phyloP scores from a whole-genome alignment of 768 basidiomycete genomes.

The Leccinum broughii region DNA sequence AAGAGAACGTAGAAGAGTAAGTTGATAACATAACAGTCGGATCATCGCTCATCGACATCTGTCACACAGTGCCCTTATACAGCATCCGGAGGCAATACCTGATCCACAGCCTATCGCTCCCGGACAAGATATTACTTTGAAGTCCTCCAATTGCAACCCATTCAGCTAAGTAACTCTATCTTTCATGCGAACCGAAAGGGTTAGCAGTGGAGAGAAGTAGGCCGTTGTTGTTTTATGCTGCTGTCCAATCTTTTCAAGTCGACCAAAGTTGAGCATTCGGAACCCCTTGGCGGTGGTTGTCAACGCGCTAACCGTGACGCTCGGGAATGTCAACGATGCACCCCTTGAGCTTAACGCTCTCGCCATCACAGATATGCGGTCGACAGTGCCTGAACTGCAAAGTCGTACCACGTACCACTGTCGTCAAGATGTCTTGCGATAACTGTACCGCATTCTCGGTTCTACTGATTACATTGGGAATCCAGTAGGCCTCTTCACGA shows the following conservation, averaged over 20 bases:
- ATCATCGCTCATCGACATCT: conserved; percentile 5
- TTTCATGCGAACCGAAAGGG: conserved; percentile 94
- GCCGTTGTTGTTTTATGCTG: conserved; percentile 21
- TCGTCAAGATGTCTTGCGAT: conserved; percentile 87
- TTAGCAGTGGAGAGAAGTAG: conserved; percentile 93
- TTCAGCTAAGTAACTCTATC: conserved; percentile 89
- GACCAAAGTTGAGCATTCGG: conserved; percentile 63
- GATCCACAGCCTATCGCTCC: conserved; percentile 66
- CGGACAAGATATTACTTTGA: conserved; percentile 94
- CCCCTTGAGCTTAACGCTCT: conserved; percentile 93
- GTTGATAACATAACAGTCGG: conserved; percentile 23
- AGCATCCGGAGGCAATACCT: conserved; percentile 62
- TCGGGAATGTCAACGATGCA: conserved; percentile 96
- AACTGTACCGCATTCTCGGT: conserved; percentile 95
- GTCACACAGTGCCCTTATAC: conserved; percentile 64
- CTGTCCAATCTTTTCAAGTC: conserved; percentile 7
- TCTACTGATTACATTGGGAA: conserved; percentile 97
- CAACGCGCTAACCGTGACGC: conserved; percentile 94
- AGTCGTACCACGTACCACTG: conserved; percentile 89
- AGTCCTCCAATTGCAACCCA: conserved; percentile 90
- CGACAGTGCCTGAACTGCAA: conserved; percentile 82
- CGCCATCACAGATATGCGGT: conserved; percentile 90
- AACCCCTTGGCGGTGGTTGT: conserved; percentile 93
- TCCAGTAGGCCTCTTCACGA: conserved; percentile 96
- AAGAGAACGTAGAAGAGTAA: conserved; percentile 74